phyloP scores from a whole-genome alignment of 192 early-diverging fungal genomes.

The Coemansia sp. region DNA sequence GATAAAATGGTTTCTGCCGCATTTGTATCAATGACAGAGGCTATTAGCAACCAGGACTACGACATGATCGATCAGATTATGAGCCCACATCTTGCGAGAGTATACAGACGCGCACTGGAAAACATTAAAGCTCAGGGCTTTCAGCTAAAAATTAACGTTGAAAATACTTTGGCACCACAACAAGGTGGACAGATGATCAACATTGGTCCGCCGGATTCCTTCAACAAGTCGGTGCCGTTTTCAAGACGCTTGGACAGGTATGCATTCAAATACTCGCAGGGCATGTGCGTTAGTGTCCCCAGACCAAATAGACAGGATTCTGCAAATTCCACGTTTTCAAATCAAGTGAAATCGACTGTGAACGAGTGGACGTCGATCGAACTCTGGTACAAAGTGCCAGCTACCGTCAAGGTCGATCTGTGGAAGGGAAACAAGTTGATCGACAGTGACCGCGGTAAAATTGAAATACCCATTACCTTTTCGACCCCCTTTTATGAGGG shows the following conservation, averaged over 20 bases:
- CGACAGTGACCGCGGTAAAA: constrained; percentile 17
- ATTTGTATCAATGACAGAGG: constrained; percentile 6
- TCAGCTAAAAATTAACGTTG: constrained; percentile 8
- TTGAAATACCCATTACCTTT: constrained; percentile 21
- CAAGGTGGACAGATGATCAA: neutral
- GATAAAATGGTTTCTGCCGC: constrained; percentile 12
- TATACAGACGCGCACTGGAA: constrained; percentile 21
- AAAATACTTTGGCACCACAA: neutral
- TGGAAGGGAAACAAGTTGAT: constrained; percentile 11
- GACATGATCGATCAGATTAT: constrained; percentile 12
- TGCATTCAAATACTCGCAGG: neutral
- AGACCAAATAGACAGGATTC: no score
- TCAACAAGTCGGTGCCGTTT: constrained; percentile 15
- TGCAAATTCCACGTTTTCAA: no score
- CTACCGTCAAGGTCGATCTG: constrained; percentile 7
- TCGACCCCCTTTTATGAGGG: constrained; percentile 15
- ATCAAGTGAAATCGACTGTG: neutral
- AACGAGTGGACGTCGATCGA: neutral
- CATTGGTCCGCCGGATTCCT: constrained; percentile 16
- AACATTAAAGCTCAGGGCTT: constrained; percentile 17
- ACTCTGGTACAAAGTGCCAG: constrained; percentile 12
- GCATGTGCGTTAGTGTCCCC: neutral
- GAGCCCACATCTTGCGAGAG: constrained; percentile 10
- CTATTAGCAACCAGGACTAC: constrained; percentile 17
- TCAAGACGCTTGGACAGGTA: constrained; percentile 6